phyloP scores from a whole-genome alignment of 2,329 filamentous ascomycete genomes.

The Arthrobotrys musiformis region DNA sequence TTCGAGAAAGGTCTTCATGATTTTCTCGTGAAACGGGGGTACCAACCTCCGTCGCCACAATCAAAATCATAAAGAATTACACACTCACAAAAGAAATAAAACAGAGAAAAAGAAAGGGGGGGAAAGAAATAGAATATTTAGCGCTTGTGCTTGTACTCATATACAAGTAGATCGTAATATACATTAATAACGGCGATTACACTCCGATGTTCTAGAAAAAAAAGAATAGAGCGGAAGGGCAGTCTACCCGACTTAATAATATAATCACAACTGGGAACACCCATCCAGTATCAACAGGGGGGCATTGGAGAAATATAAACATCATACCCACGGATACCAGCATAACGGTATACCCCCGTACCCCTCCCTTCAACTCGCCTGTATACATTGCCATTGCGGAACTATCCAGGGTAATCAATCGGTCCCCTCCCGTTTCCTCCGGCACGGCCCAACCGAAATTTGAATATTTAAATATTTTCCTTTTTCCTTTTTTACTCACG shows the following conservation, averaged over 20 bases:
- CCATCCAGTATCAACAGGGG: not conserved
- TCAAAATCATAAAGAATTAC: constrained; percentile 14
- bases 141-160: not conserved
- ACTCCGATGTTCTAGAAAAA: not conserved
- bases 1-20: constrained; percentile 47
- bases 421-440: no score
- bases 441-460: no score
- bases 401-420: no score
- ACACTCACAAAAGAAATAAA: no score
- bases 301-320: not conserved
- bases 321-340: not conserved
- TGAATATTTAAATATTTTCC: no score
- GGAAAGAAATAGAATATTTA: not conserved
- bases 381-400: no score
- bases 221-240: not conserved
- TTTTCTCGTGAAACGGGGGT: constrained; percentile 51
- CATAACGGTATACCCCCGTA: not conserved
- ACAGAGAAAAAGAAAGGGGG: not conserved
- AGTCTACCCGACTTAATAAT: not conserved
- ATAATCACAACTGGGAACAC: no score
- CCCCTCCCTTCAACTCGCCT: not conserved
- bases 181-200: not conserved
- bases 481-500: no score
- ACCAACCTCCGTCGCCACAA: constrained; percentile 46
- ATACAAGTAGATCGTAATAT: not conserved